These are phyloP conservation scores for Fragilaria crotonensis DNA, from an alignment of 108 stramenopile genomes.

Conservation along the genomic window DNA sequence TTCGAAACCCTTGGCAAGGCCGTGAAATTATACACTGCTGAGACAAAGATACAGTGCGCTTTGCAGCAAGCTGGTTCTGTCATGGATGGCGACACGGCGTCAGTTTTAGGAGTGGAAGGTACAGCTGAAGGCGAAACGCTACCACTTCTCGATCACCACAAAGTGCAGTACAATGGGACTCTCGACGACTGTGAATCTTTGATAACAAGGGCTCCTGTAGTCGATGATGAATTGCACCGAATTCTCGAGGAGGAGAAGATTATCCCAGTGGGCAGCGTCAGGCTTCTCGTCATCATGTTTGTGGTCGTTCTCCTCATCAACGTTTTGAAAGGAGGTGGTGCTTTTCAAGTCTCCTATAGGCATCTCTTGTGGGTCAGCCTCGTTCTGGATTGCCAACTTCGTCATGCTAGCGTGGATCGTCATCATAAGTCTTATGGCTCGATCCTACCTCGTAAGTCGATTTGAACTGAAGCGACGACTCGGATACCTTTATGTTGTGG, in stretches of 20 bases:
- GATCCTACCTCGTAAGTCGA: constrained; percentile 31
- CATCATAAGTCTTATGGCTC: constrained; percentile 41
- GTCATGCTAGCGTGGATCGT: constrained; percentile 57
- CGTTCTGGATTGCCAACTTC: constrained; percentile 42
- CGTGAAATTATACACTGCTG: constrained; percentile 24
- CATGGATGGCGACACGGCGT: constrained; percentile 1
- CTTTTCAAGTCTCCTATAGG: constrained; percentile 74
- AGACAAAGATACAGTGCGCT: constrained; percentile 9
- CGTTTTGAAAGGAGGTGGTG: constrained; percentile 79
- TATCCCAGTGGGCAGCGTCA: constrained; percentile 41
- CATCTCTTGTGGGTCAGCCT: constrained; percentile 54
- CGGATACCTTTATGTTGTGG: constrained; percentile 43
- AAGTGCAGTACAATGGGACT: neutral
- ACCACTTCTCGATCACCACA: neutral
- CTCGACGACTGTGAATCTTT: too few species aligned
- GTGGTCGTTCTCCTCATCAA: constrained; percentile 77
- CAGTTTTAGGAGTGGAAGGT: neutral
- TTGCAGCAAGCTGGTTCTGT: neutral
- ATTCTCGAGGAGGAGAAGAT: constrained; percentile 53
- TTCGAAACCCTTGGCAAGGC: constrained; percentile 55
- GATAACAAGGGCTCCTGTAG: too few species aligned
- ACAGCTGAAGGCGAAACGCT: neutral
- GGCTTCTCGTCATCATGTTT: constrained; percentile 64
- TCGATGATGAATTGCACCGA: constrained; percentile 22
- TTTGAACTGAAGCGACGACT: constrained; percentile 28